Conservation (phyloP, 148 eudicot genomes). For the Heliosperma pusillum region DNA sequence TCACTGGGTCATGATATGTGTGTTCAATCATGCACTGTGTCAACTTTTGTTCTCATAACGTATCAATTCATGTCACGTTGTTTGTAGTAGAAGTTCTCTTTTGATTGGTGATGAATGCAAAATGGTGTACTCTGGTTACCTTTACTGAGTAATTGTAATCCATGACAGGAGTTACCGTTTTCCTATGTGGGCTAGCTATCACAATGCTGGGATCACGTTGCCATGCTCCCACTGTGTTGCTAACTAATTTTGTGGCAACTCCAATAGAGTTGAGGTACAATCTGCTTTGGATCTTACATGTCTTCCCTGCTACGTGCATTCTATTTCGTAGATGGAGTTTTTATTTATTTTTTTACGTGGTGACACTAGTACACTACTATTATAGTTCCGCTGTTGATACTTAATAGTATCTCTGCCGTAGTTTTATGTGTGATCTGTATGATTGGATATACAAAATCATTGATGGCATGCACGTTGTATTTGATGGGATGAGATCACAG, state of each 20-base stretch:
- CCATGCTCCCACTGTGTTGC: slow-evolving; percentile 85
- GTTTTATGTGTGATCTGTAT: neutral
- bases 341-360: neutral
- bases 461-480: neutral
- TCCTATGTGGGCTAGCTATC: slow-evolving; percentile 82
- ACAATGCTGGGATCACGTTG: slow-evolving; percentile 72
- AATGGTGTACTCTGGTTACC: neutral
- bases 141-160: slow-evolving; percentile 9
- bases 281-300: slow-evolving; percentile 7
- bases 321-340: neutral
- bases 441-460: neutral
- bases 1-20: neutral
- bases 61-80: neutral
- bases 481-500: neutral
- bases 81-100: neutral
- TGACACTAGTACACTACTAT: too few relatives aligned
- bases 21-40: neutral
- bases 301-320: neutral
- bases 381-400: neutral
- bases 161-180: slow-evolving; percentile 73
- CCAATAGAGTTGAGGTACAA: slow-evolving; percentile 90
- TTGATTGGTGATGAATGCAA: neutral
- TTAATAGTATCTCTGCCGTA: neutral
- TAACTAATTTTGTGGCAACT: slow-evolving; percentile 75
- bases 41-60: neutral